Base-by-base conservation (phyloP, 768 basidiomycete species). In the Pisolithus orientalis region DNA sequence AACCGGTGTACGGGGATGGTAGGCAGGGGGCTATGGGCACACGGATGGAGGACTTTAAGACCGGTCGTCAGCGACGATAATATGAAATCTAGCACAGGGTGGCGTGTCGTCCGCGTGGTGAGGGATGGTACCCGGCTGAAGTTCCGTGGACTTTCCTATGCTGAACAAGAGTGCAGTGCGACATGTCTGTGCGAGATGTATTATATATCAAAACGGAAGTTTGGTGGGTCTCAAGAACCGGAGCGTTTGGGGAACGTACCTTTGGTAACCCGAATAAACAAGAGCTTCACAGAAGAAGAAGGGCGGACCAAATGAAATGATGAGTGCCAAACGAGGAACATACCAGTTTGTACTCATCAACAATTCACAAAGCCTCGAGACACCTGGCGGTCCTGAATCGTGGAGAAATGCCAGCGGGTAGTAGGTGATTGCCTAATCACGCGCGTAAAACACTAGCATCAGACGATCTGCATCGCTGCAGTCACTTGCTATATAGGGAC, bases 71-170 rank as follows among this genome's bases (percentile, higher is more conserved):
- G 31, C 50, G 53, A 44, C 45, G 21, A 57, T 53, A 66, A 65
- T 66, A 65, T 65, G 59, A 67, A 65, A 65, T 65, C 64, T 57
- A 17, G 54, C 65, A 65, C 65, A 65, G 65, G 65, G 40, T 58
- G 53, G 63, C 63, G 65, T 65, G 64, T 50, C 54, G 57, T 47
- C 57, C 65, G 61, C 65, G 65, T 65, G 65, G 65, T 57, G 32
- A 5, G 44, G 57, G 51, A 50, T 54, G 53, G 44, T 39, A 49
- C 48, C 53, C 39, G 50, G 11, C 49, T 45, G 57, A 51, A 47
- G 51, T 44, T 52, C 62, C 56, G 64, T 28, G 32, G 34, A 17
- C 39, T 52, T 39, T 47, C 51, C 32, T 54, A 46, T 3, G 50
- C 48, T 45, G 60, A 56, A 58, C 57, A 51, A 54, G 52, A 54